Conservation (phyloP, 2,329 filamentous ascomycete species). For the Grosmannia clavigera region DNA sequence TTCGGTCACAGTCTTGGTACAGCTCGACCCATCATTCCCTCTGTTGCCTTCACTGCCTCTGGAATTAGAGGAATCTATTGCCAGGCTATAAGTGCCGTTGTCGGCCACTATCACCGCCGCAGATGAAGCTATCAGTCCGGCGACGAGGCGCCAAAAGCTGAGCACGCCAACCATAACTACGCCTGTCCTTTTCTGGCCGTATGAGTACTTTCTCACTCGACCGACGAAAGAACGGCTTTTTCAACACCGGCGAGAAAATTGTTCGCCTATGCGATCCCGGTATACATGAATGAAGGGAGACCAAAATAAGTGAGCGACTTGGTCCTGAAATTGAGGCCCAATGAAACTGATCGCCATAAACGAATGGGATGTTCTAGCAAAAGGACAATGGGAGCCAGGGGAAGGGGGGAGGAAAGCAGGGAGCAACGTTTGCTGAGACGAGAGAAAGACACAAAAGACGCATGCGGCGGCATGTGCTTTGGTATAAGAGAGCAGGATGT, state of each 20-base stretch:
- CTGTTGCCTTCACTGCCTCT: no score
- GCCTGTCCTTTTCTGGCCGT: no score
- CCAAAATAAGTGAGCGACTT: background rate
- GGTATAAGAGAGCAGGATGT: background rate
- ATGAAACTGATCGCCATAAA: background rate
- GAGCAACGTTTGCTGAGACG: background rate
- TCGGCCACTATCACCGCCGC: background rate
- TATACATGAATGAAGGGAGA: background rate
- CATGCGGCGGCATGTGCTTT: background rate
- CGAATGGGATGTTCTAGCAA: background rate
- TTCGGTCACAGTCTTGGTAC: background rate
- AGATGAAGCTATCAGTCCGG: background rate
- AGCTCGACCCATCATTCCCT: background rate
- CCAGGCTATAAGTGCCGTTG: background rate
- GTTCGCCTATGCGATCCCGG: background rate
- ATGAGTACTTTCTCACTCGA: no score
- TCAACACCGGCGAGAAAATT: background rate
- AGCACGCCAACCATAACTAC: background rate
- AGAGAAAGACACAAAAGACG: background rate
- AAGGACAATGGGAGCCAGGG: background rate
- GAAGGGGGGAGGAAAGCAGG: background rate
- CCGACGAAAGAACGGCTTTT: no score
- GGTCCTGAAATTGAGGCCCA: background rate
- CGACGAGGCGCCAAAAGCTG: background rate
- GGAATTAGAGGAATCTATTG: no score